A percentile compares a stretch with the other conserved stretches of the same genome.
These are phyloP conservation scores for Salinomyces thailandicus DNA, from an alignment of 2,329 filamentous ascomycete species.

Conservation along the genomic window DNA sequence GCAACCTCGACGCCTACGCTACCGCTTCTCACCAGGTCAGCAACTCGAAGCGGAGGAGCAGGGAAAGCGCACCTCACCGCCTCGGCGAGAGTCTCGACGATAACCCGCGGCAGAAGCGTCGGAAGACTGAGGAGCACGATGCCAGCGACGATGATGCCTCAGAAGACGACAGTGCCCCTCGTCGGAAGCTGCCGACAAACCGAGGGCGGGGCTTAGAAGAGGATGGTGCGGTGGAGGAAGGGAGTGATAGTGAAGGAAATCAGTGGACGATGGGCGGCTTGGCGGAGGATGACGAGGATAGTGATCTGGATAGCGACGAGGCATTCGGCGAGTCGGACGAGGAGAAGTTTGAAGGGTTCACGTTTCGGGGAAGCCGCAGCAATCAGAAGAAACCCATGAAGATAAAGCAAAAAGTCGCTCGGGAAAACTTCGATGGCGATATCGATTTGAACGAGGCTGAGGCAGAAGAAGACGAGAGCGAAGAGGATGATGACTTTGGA, in stretches of 20 bases:
- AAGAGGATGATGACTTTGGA: conserved; percentile 49
- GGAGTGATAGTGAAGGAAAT: conserved; percentile 76
- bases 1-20: conserved; percentile 51
- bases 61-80: conserved; percentile 42
- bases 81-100: conserved; percentile 45
- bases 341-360: conserved; percentile 70
- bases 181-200: conserved; percentile 20
- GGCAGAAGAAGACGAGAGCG: conserved; percentile 33
- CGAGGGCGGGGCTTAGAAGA: conserved; percentile 16
- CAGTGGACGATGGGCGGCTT: conserved; percentile 66
- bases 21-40: conserved; percentile 44
- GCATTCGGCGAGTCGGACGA: conserved; percentile 84
- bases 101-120: conserved; percentile 33
- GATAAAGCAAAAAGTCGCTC: conserved; percentile 31
- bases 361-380: conserved; percentile 48
- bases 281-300: conserved; percentile 56
- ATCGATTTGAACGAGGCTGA: conserved; percentile 42
- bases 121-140: conserved; percentile 39
- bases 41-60: conserved; percentile 32
- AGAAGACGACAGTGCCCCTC: conserved; percentile 28
- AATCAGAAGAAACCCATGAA: conserved; percentile 36
- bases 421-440: conserved; percentile 23
- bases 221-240: conserved; percentile 48
- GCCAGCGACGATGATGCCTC: conserved; percentile 40
- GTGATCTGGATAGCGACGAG: conserved; percentile 63